Evolutionary conservation across 202 grass and related monocot genomes (phyloP).

Genomic region (Hordeum pubiflorum): DNA sequence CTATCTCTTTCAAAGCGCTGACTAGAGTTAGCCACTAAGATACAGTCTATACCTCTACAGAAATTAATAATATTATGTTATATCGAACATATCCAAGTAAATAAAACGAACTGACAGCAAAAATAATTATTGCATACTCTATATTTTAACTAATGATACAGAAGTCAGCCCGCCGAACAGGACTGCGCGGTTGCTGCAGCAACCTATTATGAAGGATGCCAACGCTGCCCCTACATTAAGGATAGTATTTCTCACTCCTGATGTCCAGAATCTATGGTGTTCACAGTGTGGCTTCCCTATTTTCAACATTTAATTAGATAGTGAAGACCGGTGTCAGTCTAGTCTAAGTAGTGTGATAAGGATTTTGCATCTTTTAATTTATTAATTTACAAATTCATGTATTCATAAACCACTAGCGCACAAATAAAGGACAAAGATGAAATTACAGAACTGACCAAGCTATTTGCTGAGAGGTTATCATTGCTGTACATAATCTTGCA

Average conservation of each 20-base stretch:
- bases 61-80: neutral
- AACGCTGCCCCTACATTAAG: neutral
- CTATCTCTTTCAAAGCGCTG: neutral
- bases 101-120: neutral
- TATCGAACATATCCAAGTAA: neutral
- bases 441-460: slow-evolving; percentile 49
- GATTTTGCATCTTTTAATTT: slow-evolving; percentile 14
- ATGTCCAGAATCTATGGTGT: neutral
- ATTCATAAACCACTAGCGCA: slow-evolving; percentile 1
- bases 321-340: neutral
- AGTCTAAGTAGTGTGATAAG: slow-evolving; percentile 18
- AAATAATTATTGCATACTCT: neutral
- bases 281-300: slow-evolving; percentile 15
- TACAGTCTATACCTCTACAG: neutral
- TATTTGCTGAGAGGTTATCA: slow-evolving; percentile 32
- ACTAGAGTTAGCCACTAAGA: neutral
- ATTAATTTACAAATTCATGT: slow-evolving; percentile 3
- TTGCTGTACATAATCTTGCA: slow-evolving; percentile 58
- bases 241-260: neutral
- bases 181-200: neutral
- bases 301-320: slow-evolving; percentile 10
- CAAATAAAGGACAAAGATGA: slow-evolving; percentile 32
- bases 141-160: neutral
- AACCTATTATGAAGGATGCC: neutral
- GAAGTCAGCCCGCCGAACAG: neutral